These are phyloP conservation scores for Fennellomyces sp. DNA, from an alignment of 371 early-diverging fungal genomes.

Conservation along the genomic window DNA sequence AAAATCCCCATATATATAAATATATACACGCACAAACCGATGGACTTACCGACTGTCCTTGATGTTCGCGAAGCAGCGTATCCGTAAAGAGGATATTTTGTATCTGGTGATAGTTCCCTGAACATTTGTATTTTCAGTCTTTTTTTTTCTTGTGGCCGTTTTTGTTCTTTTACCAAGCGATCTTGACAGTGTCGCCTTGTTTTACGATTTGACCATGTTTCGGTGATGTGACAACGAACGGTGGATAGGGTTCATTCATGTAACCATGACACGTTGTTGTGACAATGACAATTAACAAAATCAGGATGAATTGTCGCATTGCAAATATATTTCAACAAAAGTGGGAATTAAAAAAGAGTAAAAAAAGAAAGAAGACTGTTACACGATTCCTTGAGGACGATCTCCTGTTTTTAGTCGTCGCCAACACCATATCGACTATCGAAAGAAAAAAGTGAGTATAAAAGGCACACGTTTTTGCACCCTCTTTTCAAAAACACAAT, in stretches of 20 bases:
- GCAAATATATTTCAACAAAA: constrained; percentile 5
- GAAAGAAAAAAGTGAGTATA: background rate
- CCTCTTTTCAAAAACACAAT: constrained; percentile 13
- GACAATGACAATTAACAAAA: background rate
- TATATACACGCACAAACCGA: too few relatives aligned
- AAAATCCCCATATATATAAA: background rate
- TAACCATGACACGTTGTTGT: background rate
- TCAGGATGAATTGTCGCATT: background rate
- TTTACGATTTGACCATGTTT: constrained; percentile 11
- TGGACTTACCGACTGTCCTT: constrained; percentile 22
- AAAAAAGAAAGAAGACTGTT: background rate
- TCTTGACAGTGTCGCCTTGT: constrained; percentile 14
- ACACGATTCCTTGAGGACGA: background rate
- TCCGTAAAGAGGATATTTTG: constrained; percentile 21
- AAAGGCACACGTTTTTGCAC: too few relatives aligned
- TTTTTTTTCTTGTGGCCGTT: background rate
- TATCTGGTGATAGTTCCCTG: constrained; percentile 20
- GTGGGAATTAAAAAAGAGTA: constrained; percentile 4
- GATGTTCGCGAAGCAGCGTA: constrained; percentile 26
- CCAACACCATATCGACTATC: constrained; percentile 48
- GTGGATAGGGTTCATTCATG: constrained; percentile 19
- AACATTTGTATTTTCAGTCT: too few relatives aligned
- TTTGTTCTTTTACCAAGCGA: constrained; percentile 18
- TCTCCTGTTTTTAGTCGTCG: constrained; percentile 21
- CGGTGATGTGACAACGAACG: constrained; percentile 23